These are phyloP conservation scores for Apiotrichum siamense DNA, from an alignment of 1,284 basidiomycete genomes.

Conservation along the genomic window DNA sequence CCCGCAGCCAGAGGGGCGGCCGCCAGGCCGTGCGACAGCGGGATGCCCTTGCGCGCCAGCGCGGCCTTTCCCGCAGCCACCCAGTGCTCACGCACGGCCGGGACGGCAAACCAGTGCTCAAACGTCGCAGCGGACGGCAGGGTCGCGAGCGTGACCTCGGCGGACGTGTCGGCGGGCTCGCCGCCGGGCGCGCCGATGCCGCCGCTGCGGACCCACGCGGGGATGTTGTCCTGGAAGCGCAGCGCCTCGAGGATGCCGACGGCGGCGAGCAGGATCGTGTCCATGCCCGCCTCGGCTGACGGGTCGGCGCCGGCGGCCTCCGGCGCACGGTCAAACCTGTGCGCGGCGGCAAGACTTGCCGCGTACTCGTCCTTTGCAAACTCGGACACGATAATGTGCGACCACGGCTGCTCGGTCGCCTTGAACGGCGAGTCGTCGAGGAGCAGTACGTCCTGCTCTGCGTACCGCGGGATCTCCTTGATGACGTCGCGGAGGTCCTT, in stretches of 20 bases:
- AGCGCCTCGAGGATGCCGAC: conserved; percentile 44
- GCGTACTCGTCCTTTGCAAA: conserved; percentile 28
- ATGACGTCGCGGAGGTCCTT: conserved; percentile 43
- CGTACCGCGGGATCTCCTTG: conserved; percentile 13
- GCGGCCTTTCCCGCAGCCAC: conserved; percentile 26
- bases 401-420: conserved; percentile 44
- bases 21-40: conserved; percentile 22
- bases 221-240: conserved; percentile 32
- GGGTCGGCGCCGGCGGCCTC: not conserved
- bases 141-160: conserved; percentile 14
- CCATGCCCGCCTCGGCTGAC: conserved; percentile 19
- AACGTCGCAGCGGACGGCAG: conserved; percentile 32
- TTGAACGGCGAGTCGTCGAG: conserved; percentile 46
- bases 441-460: conserved; percentile 31
- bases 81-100: conserved; percentile 21
- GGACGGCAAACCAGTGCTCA: conserved; percentile 29
- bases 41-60: conserved; percentile 29
- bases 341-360: not conserved
- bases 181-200: conserved; percentile 20
- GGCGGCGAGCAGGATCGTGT: conserved; percentile 38
- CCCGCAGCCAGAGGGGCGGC: no score
- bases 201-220: conserved; percentile 41
- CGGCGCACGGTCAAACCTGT: no score
- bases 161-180: not conserved
- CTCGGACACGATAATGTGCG: conserved; percentile 43